Evolutionary conservation across 2,329 filamentous ascomycete species (phyloP).

Genomic region (Fusarium fujikuroi): DNA sequence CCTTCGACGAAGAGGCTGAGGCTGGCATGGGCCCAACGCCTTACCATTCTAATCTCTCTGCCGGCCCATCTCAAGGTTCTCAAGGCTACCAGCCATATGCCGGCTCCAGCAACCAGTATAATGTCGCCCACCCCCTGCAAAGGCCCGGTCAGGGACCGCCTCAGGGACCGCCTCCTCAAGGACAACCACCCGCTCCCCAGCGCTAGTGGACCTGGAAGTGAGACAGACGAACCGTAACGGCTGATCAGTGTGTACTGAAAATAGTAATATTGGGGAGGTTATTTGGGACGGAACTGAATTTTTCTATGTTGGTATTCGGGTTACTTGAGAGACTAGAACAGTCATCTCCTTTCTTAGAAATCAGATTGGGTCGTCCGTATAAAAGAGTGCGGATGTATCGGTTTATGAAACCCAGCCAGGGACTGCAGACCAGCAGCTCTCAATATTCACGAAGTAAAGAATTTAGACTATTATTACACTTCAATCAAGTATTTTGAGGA

Average conservation of each 20-base stretch:
- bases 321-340: conserved; percentile 28
- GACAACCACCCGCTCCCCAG: conserved; percentile 42
- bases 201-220: conserved; percentile 39
- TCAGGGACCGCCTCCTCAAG: conserved; percentile 42
- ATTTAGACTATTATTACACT: conserved; percentile 43
- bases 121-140: conserved; percentile 38
- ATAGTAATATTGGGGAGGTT: conserved; percentile 13
- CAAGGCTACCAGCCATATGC: conserved; percentile 40
- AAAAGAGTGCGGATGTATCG: conserved; percentile 32
- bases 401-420: conserved; percentile 26
- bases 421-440: conserved; percentile 27
- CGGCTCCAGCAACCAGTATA: conserved; percentile 30
- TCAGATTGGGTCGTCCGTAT: conserved; percentile 33
- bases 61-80: conserved; percentile 32
- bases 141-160: conserved; percentile 29
- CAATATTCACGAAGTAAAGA: conserved; percentile 45
- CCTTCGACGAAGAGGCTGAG: conserved; percentile 58
- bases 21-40: conserved; percentile 48
- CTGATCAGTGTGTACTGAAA: conserved; percentile 22
- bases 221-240: conserved; percentile 26
- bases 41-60: conserved; percentile 47
- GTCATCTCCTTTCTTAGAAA: conserved; percentile 24
- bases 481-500: conserved; percentile 7
- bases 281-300: conserved; percentile 14
- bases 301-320: conserved; percentile 29